Conservation (phyloP, 1,284 basidiomycete genomes). For the Fomitopsis betulina region DNA sequence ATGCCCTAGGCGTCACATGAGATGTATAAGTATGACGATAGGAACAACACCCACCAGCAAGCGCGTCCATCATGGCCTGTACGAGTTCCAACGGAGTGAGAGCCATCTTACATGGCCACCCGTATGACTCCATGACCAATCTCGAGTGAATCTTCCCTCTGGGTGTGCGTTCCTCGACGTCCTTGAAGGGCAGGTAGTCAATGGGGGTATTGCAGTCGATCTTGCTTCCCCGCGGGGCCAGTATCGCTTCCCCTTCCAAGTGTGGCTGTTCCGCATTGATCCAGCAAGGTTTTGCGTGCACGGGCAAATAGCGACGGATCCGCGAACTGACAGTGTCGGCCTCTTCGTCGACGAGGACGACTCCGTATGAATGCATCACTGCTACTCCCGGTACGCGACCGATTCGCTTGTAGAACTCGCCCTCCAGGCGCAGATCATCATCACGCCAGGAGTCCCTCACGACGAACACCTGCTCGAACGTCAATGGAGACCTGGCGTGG, state of each 20-base stretch:
- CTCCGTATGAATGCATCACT: conserved; percentile 2
- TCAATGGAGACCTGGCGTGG: not conserved
- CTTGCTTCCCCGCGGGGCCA: not conserved
- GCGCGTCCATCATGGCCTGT: not conserved
- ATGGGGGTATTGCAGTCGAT: not conserved
- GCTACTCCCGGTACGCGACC: conserved; percentile 1
- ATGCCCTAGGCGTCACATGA: not conserved
- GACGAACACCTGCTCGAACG: conserved; percentile 3
- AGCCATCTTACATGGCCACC: not conserved
- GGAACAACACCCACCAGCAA: no score
- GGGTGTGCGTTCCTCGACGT: not conserved
- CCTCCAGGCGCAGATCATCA: conserved; percentile 4
- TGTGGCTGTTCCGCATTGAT: not conserved
- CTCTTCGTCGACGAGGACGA: not conserved
- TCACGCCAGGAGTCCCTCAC: conserved; percentile 11
- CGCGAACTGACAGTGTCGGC: not conserved
- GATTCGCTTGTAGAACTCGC: conserved; percentile 7
- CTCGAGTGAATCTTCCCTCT: not conserved
- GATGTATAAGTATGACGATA: no score
- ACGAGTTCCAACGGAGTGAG: not conserved
- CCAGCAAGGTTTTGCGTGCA: not conserved
- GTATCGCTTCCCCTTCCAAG: not conserved
- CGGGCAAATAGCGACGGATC: not conserved
- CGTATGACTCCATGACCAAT: not conserved
- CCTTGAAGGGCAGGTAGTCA: not conserved